These are phyloP conservation scores for Lipomyces sp. DNA, from an alignment of 805 yeast species.

Conservation along the genomic window DNA sequence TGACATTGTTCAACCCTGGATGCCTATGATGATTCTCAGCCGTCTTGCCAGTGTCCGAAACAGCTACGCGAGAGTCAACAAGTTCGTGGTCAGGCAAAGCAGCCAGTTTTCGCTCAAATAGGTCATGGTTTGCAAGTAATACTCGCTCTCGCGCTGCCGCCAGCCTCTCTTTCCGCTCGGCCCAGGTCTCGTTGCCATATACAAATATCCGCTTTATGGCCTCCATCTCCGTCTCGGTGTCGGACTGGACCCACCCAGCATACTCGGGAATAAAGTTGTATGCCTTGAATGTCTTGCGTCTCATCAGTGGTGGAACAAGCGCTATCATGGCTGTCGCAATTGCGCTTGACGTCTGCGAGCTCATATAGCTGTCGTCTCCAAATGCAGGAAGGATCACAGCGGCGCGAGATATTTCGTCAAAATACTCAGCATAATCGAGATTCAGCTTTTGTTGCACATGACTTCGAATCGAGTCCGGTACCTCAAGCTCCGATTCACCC, in stretches of 20 bases:
- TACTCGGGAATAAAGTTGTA: conserved; percentile 8
- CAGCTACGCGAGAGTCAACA: no score
- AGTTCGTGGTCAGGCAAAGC: no score
- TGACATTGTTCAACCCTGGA: no score
- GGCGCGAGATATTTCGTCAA: conserved; percentile 4
- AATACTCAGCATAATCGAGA: conserved; percentile 5
- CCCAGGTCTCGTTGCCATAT: conserved; percentile 3
- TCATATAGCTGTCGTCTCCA: not conserved
- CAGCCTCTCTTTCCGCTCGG: not conserved
- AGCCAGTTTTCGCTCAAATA: no score
- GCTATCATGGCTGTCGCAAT: conserved; percentile 11
- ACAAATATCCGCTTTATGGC: conserved; percentile 1
- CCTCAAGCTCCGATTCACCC: not conserved
- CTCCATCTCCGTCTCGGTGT: conserved; percentile 8
- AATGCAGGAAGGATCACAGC: conserved; percentile 7
- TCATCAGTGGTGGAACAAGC: conserved; percentile 5
- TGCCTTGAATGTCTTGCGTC: conserved; percentile 2
- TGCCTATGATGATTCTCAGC: no score
- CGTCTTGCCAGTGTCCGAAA: no score
- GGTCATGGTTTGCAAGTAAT: no score
- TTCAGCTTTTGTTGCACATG: not conserved
- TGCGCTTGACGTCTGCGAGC: conserved; percentile 6
- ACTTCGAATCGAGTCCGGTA: conserved; percentile 1
- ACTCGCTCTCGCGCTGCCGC: not conserved
- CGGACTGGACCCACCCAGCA: conserved; percentile 6